These are phyloP conservation scores for Aspergillus pseudotamarii DNA, from an alignment of 2,329 filamentous ascomycete species.

Conservation along the genomic window DNA sequence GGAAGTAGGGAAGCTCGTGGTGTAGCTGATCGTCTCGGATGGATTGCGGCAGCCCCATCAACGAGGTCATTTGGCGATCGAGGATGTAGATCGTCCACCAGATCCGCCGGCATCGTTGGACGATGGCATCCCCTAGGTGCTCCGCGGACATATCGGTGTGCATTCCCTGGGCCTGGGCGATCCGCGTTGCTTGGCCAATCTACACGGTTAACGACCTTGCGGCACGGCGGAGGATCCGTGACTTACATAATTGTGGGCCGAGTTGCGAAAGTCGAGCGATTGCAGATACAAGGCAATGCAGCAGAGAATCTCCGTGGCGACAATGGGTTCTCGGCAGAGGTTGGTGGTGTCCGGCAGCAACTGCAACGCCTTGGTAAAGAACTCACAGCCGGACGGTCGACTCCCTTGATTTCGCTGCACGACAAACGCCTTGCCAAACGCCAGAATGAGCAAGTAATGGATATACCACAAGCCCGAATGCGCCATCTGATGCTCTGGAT, in stretches of 20 bases:
- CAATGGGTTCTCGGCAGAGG: slow-evolving; percentile 47
- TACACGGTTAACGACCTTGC: slow-evolving; percentile 18
- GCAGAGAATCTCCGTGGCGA: slow-evolving; percentile 54
- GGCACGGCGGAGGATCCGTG: background rate
- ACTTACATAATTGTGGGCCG: slow-evolving; percentile 51
- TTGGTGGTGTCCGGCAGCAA: slow-evolving; percentile 47
- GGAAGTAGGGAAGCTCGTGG: slow-evolving; percentile 49
- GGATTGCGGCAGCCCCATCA: slow-evolving; percentile 56
- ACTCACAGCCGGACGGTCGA: slow-evolving; percentile 51
- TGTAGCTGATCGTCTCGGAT: slow-evolving; percentile 56
- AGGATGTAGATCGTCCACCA: slow-evolving; percentile 61
- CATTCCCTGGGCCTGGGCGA: slow-evolving; percentile 55
- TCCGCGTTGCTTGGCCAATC: slow-evolving; percentile 57
- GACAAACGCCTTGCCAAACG: slow-evolving; percentile 59
- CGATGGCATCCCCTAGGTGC: slow-evolving; percentile 43
- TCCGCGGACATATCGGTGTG: slow-evolving; percentile 55
- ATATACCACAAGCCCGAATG: slow-evolving; percentile 52
- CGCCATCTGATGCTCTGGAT: slow-evolving; percentile 29
- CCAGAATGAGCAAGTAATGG: slow-evolving; percentile 57
- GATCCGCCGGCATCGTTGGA: slow-evolving; percentile 52
- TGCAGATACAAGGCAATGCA: slow-evolving; percentile 58
- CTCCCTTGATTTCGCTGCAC: slow-evolving; percentile 40
- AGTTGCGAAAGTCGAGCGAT: slow-evolving; percentile 51
- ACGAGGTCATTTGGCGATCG: slow-evolving; percentile 56
- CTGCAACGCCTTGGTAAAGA: slow-evolving; percentile 51